Evolutionary conservation across 768 basidiomycete genomes (phyloP).

Genomic region (Lactifluus volemus): DNA sequence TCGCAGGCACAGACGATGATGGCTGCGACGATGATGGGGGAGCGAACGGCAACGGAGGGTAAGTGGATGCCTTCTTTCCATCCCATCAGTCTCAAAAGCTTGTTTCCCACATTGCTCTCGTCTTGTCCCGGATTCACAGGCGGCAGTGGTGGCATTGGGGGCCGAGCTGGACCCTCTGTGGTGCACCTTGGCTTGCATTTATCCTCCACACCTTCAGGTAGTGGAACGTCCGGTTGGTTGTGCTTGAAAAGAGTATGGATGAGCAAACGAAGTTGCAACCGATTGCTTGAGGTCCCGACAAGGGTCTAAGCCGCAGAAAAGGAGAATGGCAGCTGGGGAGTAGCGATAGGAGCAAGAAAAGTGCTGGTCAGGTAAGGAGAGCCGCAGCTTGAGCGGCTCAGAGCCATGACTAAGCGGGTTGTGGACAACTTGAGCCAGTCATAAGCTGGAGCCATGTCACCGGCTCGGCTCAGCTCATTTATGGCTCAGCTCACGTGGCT

Average conservation of each 20-base stretch:
- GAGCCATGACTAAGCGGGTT: no score
- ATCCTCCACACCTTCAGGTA: constrained; percentile 41
- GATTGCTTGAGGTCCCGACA: constrained; percentile 84
- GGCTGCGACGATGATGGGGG: no score
- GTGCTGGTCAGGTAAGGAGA: no score
- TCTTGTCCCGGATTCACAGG: constrained; percentile 69
- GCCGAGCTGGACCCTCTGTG: constrained; percentile 54
- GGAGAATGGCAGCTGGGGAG: constrained; percentile 67
- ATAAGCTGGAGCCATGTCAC: no score
- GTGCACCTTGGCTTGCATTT: constrained; percentile 36
- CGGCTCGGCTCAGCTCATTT: no score
- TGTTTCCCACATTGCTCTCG: constrained; percentile 83
- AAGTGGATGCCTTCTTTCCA: constrained; percentile 91
- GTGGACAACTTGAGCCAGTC: no score
- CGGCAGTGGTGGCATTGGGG: constrained; percentile 53
- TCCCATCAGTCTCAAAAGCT: constrained; percentile 94
- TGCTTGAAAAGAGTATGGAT: neutral
- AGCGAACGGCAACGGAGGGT: no score
- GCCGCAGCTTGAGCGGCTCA: no score
- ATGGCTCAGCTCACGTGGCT: no score
- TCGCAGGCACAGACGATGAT: no score
- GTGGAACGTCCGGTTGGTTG: constrained; percentile 53
- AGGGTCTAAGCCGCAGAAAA: constrained; percentile 85
- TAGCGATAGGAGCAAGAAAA: no score
- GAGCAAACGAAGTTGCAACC: constrained; percentile 86